Percentiles rank a stretch among this genome's conserved stretches.
Evolutionary conservation across 202 grass and related monocot species (phyloP).

Genomic region (Cymbopogon flexuosus): DNA sequence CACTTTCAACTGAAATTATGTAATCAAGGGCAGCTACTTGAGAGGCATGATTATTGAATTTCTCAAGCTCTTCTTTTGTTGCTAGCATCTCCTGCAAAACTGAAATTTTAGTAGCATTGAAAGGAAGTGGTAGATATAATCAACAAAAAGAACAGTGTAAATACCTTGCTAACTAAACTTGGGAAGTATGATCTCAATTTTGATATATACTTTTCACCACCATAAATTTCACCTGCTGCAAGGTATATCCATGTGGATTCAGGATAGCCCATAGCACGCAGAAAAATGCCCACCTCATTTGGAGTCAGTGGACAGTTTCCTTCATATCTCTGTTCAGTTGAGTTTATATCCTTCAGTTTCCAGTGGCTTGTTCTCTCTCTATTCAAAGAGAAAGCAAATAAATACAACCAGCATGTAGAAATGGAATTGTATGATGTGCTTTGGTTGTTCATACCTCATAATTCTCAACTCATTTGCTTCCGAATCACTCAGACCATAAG

Average conservation of each 20-base stretch:
- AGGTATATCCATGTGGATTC: constrained; percentile 84
- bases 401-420: constrained; percentile 14
- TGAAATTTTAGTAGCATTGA: constrained; percentile 8
- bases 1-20: constrained; percentile 91
- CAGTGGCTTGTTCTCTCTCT: constrained; percentile 91
- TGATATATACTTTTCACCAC: constrained; percentile 76
- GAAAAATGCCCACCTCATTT: constrained; percentile 76
- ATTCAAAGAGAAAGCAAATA: constrained; percentile 23
- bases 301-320: constrained; percentile 89
- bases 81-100: constrained; percentile 66
- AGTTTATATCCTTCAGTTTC: constrained; percentile 95
- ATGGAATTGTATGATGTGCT: constrained; percentile 4
- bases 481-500: constrained; percentile 52
- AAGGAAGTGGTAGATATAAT: not conserved
- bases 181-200: constrained; percentile 71
- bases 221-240: constrained; percentile 96
- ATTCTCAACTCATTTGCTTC: constrained; percentile 79
- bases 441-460: constrained; percentile 54
- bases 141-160: not conserved
- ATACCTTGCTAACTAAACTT: constrained; percentile 93
- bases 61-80: constrained; percentile 63
- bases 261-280: constrained; percentile 67
- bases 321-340: constrained; percentile 70
- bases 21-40: constrained; percentile 90
- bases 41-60: constrained; percentile 62